Conservation (phyloP, 83 land plant species). For the Picea engelmannii region DNA sequence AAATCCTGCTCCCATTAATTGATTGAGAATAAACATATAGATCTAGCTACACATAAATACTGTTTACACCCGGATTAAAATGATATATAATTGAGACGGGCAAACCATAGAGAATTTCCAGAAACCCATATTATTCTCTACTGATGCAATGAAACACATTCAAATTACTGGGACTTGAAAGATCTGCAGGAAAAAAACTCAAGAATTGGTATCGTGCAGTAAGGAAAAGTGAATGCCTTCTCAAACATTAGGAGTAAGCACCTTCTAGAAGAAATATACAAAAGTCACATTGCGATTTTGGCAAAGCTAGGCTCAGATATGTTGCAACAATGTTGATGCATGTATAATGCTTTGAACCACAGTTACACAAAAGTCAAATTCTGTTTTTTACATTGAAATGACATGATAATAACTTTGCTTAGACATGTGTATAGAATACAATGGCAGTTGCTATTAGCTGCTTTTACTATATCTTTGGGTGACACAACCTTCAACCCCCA, state of each 20-base stretch:
- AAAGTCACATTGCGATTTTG: neutral
- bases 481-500: neutral
- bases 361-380: neutral
- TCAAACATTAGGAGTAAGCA: neutral
- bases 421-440: neutral
- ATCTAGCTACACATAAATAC: no score
- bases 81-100: no score
- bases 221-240: neutral
- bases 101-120: neutral
- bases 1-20: no score
- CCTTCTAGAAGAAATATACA: neutral
- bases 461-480: neutral
- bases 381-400: neutral
- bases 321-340: neutral
- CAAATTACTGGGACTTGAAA: neutral
- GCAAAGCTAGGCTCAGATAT: neutral
- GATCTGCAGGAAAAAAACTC: neutral
- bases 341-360: neutral
- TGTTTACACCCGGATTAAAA: no score
- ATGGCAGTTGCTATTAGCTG: neutral
- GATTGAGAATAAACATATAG: no score
- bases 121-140: neutral
- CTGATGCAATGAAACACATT: neutral
- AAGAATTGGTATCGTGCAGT: neutral
- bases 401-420: neutral